Evolutionary conservation across 2,329 filamentous ascomycete genomes (phyloP), one percentile per base, ranked within the genome.

Genomic region (Penicillium paneum): DNA sequence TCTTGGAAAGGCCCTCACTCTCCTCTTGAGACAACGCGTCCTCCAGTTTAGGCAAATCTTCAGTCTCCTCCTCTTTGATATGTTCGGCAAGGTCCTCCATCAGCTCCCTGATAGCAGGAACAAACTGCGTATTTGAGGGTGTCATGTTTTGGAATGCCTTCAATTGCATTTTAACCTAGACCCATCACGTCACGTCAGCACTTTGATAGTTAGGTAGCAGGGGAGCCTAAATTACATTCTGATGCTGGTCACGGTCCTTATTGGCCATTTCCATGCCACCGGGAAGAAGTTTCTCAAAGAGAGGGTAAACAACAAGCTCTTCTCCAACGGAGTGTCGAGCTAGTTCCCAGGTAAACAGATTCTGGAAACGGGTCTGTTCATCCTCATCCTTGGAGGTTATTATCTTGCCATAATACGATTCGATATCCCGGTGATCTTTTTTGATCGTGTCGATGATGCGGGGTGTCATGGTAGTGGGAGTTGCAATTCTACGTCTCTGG

Each of bases 281-380:
- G 1, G 69, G 60, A 10, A 82, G 54, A 42, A 78, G 63, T 56
- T 78, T 76, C 61, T 81, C 79, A 24, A 83, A 71, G 1, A 75
- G 76, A 0, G 80, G 80, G 54, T 82, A 83, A 1, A 83, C 70
- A 10, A 83, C 69, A 42, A 81, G 62, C 58, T 81, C 79, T 58
- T 81, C 77, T 13, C 74, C 77, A 49, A 81, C 71, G 1, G 76
- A 76, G 56, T 81, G 78, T 5, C 78, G 75, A 41, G 78, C 75
- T 3, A 81, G 66, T 55, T 79, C 77, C 78, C 78, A 81, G 15
- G 73, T 74, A 52, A 81, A 79, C 42, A 76, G 72, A 54, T 80
- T 81, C 56, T 77, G 74, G 49, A 68, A 80, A 15, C 73, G 71
- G 10, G 66, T 53, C 40, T 59, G 48, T 34, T 61, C 59, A 10